Base-by-base conservation (phyloP, 768 basidiomycete genomes). In the Leucocoprinus leucothites region DNA sequence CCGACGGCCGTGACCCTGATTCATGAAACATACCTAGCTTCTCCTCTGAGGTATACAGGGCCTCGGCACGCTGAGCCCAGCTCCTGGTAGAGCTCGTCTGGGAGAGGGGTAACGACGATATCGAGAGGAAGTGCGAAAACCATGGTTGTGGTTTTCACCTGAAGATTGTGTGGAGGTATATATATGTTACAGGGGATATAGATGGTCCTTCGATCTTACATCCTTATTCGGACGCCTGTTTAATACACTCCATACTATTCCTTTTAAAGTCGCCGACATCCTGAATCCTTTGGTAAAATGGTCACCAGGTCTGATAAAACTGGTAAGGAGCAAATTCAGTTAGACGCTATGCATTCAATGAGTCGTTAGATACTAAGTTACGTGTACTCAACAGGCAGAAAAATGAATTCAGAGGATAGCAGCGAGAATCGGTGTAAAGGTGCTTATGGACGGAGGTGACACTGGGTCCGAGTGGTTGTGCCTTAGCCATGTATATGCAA, bases 31-130 rank as follows among this genome's bases (percentile, higher is more conserved):
- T 24, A 63, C 58, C 53, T 59, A 22, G 49, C 42, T 36, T 80
- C 74, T 28, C 68, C 67, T 31, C 75, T 70, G 57, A 74, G 69
- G 60, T 77, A 74, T 24, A 83, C 69, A 8, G 73, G 67, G 14
- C 82, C 82, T 48, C 78, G 70, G 58, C 81, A 74, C 7, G 71
- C 60, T 19, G 73, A 66, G 11, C 69, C 70, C 19, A 84, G 72
- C 62, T 83, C 78, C 43, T 75, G 66, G 60, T 75, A 71, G 21
- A 79, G 69, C 16, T 69, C 65, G 24, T 69, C 63, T 28, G 69
- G 62, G 22, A 77, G 57, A 31, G 69, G 58, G 26, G 58, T 50
- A 38, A 63, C 55, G 58, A 65, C 63, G 25, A 53, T 61, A 54
- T 31, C 48, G 53, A 51, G 55, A 21, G 53, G 53, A 18, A 53